Base-by-base conservation (phyloP, 192 early-diverging fungal genomes). In the Coemansia sp. region DNA sequence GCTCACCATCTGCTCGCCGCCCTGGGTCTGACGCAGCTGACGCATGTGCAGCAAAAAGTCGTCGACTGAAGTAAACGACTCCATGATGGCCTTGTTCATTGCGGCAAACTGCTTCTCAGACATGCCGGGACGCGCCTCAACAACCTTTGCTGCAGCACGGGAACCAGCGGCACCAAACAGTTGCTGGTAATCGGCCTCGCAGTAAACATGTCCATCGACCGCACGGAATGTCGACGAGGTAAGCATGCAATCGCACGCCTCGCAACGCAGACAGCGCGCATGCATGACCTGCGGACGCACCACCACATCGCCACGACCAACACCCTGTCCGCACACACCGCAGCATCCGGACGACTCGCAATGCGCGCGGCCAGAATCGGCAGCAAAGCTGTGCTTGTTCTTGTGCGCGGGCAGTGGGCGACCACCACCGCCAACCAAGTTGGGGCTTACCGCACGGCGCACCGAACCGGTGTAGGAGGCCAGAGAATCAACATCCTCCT, bases 1-100 rank as follows among this genome's bases (percentile, higher is more conserved):
- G 22, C 38, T 34, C 13, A 47, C 40, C 0, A 27, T 8, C 54
- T 55, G 33, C 36, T 35, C 34, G 29, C 24, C 46, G n/a, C 54
- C 40, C 45, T 53, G 61, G n/a, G 58, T 35, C 45, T 53, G 61
- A 47, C 63, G 67, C 37, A 66, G 58, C 62, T 70, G 61, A 28
- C 67, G 60, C 73, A 77, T 77, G 37, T 77, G 73, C 53, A 38
- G 49, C 55, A 77, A 40, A 46, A 77, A 77, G 53, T 77, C 73
- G 24, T 77, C 73, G 27, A 77, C 73, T 6, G 73, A 77, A 1
- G 73, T 77, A 38, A 70, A 77, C 22, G 73, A 77, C 61, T 69
- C 73, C 73, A 70, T 69, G 67, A 77, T 70, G 11, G 67, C 66
- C 6, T 54, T 52, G 60, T 75, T 75, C 72, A 75, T 75, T 10